Evolutionary conservation across 2,329 filamentous ascomycete species (phyloP), one percentile per base, ranked within the genome.

Genomic region (Trematosphaeria pertusa): DNA sequence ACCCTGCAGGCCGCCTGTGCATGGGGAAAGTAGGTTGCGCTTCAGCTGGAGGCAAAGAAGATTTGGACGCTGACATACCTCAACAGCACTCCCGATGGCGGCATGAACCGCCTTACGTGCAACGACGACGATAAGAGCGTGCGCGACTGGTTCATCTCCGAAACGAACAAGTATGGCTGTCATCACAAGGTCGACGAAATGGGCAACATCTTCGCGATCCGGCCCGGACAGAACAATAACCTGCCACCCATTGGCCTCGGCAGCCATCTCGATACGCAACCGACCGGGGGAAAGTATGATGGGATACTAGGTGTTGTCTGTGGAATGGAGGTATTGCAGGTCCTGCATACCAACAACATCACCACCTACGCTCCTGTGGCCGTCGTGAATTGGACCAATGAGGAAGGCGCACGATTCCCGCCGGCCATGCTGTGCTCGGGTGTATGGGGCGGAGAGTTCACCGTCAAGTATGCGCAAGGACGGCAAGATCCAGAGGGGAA

Each of bases 301-400:
- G 52, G 54, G 6, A 50, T 50, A 8, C 37, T 56, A 6, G 54
- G 52, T 17, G 52, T 54, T 5, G 28, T 58, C 18, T 44, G 36
- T n/a, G 49, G 51, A 3, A 45, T 58, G 24, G 52, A 51, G 18
- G 49, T 51, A 4, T 20, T 50, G 21, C 38, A 46, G 35, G 43
- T 48, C 2, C 20, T 53, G 15, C 39, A 53, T 14, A 34, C 24
- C 9, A 50, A 43, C 30, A 48, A 43, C 15, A 41, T 41, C 34
- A 49, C 32, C 8, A 55, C 52, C 5, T 52, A 48, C 20, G 51
- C 46, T 7, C 54, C 54, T 8, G 32, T 58, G 10, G 37, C 35
- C 8, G 44, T 54, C 9, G 36, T 58, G 18, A 42, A 55, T 34
- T 58, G 52, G 52, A 56, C 52, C 10, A 56, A 56, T 18, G 54